Conservation (phyloP, 495 filamentous ascomycete genomes). For the Talaromyces ruber region DNA sequence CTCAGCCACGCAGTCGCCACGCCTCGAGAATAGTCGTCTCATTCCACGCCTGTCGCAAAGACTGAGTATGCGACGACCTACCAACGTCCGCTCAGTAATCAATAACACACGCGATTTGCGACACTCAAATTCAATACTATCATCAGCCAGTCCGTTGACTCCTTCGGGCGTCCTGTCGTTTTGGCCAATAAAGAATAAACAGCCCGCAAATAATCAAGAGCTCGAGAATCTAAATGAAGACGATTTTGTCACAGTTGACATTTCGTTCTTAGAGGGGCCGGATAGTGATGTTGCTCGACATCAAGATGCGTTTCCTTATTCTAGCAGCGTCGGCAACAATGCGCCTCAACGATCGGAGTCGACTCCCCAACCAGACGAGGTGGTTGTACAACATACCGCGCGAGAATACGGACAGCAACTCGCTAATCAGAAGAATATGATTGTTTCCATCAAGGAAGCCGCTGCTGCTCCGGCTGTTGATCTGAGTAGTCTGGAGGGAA, state of each 20-base stretch:
- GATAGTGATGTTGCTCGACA: background rate
- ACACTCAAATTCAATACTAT: slow-evolving; percentile 11
- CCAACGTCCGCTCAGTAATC: slow-evolving; percentile 33
- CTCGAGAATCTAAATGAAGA: slow-evolving; percentile 9
- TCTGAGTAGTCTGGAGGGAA: slow-evolving; percentile 12
- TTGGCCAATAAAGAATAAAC: background rate
- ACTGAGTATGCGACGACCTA: slow-evolving; percentile 35
- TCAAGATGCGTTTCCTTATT: background rate
- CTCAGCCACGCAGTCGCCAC: background rate
- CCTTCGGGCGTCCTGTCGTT: slow-evolving; percentile 7
- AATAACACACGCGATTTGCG: slow-evolving; percentile 12
- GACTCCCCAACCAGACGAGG: background rate
- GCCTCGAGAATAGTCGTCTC: background rate
- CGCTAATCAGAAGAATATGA: slow-evolving; percentile 8
- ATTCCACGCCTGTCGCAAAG: background rate
- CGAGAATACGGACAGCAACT: slow-evolving; percentile 9
- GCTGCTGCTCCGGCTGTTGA: slow-evolving; percentile 8
- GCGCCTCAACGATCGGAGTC: background rate
- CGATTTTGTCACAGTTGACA: slow-evolving; percentile 10
- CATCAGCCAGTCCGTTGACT: background rate
- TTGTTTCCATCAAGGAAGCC: slow-evolving; percentile 12
- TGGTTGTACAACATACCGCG: slow-evolving; percentile 5
- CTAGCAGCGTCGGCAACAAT: background rate
- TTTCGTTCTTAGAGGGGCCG: slow-evolving; percentile 12
- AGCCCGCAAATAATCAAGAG: slow-evolving; percentile 6